phyloP scores from a whole-genome alignment of 1,139 yeast genomes.

The Debaryomyces subglobosus region DNA sequence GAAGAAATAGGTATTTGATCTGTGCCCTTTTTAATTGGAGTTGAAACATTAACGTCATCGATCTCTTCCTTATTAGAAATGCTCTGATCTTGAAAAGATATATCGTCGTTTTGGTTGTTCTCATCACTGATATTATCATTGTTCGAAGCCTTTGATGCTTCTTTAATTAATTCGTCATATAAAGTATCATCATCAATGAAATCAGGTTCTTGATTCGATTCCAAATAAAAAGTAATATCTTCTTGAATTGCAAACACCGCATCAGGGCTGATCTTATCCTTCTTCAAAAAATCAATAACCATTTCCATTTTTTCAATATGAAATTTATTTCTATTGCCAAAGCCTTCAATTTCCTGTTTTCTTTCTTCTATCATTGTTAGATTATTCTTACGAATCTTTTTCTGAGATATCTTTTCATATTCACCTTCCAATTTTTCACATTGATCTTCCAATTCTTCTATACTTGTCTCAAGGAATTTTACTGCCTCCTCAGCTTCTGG shows the following conservation, averaged over 20 bases:
- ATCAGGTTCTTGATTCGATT: constrained; percentile 44
- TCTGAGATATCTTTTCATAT: constrained; percentile 43
- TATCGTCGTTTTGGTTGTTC: constrained; percentile 4
- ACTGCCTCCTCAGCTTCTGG: constrained; percentile 41
- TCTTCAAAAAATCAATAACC: constrained; percentile 35
- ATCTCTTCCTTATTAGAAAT: not conserved
- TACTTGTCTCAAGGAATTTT: constrained; percentile 32
- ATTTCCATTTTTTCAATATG: constrained; percentile 43
- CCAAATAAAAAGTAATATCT: constrained; percentile 43
- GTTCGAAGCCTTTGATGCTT: constrained; percentile 19
- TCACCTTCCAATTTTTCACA: constrained; percentile 38
- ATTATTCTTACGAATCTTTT: constrained; percentile 45
- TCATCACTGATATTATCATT: constrained; percentile 6
- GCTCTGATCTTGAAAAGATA: constrained; percentile 1
- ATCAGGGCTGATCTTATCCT: constrained; percentile 35
- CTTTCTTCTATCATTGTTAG: constrained; percentile 42
- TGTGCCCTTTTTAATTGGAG: constrained; percentile 5
- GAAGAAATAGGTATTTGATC: not conserved
- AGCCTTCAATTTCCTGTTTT: constrained; percentile 46
- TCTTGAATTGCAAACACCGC: constrained; percentile 42
- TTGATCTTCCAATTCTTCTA: constrained; percentile 38
- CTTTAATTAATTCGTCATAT: constrained; percentile 47
- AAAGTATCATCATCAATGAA: constrained; percentile 42
- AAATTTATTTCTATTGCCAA: constrained; percentile 37
- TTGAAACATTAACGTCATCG: not conserved